These are phyloP conservation scores for Aspergillus jensenii DNA, from an alignment of 2,329 filamentous ascomycete species.

Conservation along the genomic window DNA sequence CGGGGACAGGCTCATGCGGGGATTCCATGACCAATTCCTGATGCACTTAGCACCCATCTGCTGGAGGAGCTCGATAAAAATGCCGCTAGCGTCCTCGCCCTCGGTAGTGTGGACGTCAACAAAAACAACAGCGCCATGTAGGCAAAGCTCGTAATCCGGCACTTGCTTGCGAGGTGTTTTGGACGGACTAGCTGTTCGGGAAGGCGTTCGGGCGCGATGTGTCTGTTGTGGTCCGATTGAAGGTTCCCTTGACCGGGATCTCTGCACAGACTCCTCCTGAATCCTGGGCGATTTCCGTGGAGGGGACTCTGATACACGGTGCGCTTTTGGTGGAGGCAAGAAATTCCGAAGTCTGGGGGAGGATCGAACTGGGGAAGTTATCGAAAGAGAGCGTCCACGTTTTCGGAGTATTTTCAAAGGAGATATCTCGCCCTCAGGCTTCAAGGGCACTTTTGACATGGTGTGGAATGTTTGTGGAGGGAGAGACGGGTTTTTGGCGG, in stretches of 20 bases:
- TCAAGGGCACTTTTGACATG: slow-evolving; percentile 74
- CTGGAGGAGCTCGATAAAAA: slow-evolving; percentile 75
- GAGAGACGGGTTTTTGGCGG: slow-evolving; percentile 48
- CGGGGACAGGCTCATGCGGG: slow-evolving; percentile 44
- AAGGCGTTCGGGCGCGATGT: slow-evolving; percentile 13
- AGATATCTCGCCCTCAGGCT: slow-evolving; percentile 58
- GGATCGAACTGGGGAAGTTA: slow-evolving; percentile 37
- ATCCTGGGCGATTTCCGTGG: slow-evolving; percentile 27
- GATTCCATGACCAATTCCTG: slow-evolving; percentile 74
- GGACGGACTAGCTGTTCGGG: slow-evolving; percentile 23
- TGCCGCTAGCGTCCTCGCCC: slow-evolving; percentile 74
- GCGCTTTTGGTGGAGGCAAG: slow-evolving; percentile 22
- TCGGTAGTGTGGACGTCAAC: slow-evolving; percentile 83
- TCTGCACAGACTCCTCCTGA: slow-evolving; percentile 20
- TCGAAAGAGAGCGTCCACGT: slow-evolving; percentile 54
- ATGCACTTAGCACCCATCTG: slow-evolving; percentile 81
- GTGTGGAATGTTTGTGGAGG: slow-evolving; percentile 64
- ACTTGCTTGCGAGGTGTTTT: slow-evolving; percentile 30
- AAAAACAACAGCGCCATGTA: slow-evolving; percentile 73
- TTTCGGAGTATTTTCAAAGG: slow-evolving; percentile 48
- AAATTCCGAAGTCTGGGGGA: slow-evolving; percentile 30
- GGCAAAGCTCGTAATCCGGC: slow-evolving; percentile 39
- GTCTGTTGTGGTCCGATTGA: slow-evolving; percentile 6
- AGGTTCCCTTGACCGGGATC: slow-evolving; percentile 16
- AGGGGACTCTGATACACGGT: slow-evolving; percentile 23